Evolutionary conservation across 2,329 filamentous ascomycete species (phyloP), one percentile per base, ranked within the genome.

Genomic region (Mariannaea elegans): DNA sequence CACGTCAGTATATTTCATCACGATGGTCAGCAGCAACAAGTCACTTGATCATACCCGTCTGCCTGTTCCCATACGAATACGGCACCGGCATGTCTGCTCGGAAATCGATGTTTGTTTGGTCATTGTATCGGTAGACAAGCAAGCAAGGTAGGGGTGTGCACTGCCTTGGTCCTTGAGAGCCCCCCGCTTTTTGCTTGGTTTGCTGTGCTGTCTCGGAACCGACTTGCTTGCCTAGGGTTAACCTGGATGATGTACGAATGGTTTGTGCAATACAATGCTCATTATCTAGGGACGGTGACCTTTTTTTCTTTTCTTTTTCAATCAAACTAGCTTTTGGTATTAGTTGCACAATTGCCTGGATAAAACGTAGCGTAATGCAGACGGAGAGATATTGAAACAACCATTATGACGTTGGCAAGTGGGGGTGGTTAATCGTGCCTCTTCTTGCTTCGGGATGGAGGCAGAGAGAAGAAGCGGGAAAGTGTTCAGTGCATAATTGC

Each of bases 21-120:
- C 36, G 42, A 27, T 39, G 18, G 45, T 31, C 14, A 38, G 34
- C 44, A 38, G n/a, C 14, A 38, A 38, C 41, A 47, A 45, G 34
- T 47, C 41, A 58, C 34, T 58, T 58, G 55, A 52, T 34, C n/a
- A 36, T n/a, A 31, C 18, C 23, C 13, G 32, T 52, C 47, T 58
- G 47, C 27, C 47, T 52, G 41, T 34, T 41, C 14, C 24, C 49
- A 59, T 66, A 66, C 65, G 65, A 67, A 67, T 63, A 65, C 64
- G 64, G 47, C 39, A 31, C 53, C 56, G 59, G 62, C 59, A 67
- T 59, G 61, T 65, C 56, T 36, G 54, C 41, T 60, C 61, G 61
- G 63, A 51, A 62, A 61, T 62, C 34, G 54, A 6, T 27, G 23
- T 44, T 34, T 44, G 45, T 27, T 32, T 39, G 8, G 21, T 36